Conservation (phyloP, 2,329 filamentous ascomycete genomes). For the Sphaerostilbella broomeana region DNA sequence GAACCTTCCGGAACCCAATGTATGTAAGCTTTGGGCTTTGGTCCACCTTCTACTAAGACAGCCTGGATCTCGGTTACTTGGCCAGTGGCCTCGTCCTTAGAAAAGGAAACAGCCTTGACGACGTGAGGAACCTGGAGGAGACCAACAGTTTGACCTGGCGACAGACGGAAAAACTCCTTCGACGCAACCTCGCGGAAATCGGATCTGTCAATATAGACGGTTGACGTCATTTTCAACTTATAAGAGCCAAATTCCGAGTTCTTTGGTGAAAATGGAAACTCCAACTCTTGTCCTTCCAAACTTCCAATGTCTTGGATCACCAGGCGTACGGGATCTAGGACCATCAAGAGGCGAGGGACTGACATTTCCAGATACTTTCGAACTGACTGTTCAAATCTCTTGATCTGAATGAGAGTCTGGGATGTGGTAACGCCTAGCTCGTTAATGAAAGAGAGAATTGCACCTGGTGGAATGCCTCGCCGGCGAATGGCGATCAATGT, state of each 20-base stretch:
- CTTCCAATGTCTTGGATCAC: slow-evolving; percentile 59
- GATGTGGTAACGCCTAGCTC: slow-evolving; percentile 87
- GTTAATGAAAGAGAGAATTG: slow-evolving; percentile 82
- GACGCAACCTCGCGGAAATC: slow-evolving; percentile 73
- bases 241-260: slow-evolving; percentile 60
- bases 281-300: slow-evolving; percentile 53
- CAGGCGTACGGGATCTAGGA: slow-evolving; percentile 78
- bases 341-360: slow-evolving; percentile 81
- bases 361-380: slow-evolving; percentile 81
- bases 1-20: slow-evolving; percentile 72
- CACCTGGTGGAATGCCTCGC: slow-evolving; percentile 79
- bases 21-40: slow-evolving; percentile 70
- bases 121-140: slow-evolving; percentile 66
- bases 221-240: slow-evolving; percentile 61
- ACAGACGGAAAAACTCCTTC: slow-evolving; percentile 72
- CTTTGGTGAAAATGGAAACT: slow-evolving; percentile 78
- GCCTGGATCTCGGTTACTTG: slow-evolving; percentile 59
- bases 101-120: slow-evolving; percentile 62
- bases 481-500: slow-evolving; percentile 79
- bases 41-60: slow-evolving; percentile 58
- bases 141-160: slow-evolving; percentile 70
- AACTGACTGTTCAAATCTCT: slow-evolving; percentile 78
- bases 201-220: slow-evolving; percentile 38
- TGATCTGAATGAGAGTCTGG: slow-evolving; percentile 69
- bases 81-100: slow-evolving; percentile 57